phyloP scores from a whole-genome alignment of 2,329 filamentous ascomycete species.

The Clonostachys solani region DNA sequence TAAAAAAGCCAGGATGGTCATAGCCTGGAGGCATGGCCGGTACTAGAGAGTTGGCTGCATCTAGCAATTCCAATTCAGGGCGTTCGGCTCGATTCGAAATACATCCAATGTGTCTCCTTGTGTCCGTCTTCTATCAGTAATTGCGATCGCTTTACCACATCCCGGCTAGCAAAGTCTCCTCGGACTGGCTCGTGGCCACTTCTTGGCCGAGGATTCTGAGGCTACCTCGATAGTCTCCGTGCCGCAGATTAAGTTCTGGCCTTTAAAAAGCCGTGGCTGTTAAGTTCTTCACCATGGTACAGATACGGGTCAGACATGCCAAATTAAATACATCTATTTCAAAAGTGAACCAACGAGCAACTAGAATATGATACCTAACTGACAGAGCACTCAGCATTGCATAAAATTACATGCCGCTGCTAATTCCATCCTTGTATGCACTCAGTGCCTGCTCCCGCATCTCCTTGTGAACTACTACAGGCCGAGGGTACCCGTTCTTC shows the following conservation, averaged over 20 bases:
- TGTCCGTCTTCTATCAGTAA: slow-evolving; percentile 9
- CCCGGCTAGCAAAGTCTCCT: slow-evolving; percentile 55
- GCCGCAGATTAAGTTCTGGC: slow-evolving; percentile 56
- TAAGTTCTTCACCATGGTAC: slow-evolving; percentile 54
- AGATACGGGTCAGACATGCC: slow-evolving; percentile 61
- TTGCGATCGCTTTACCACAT: slow-evolving; percentile 1
- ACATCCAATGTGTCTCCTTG: slow-evolving; percentile 2
- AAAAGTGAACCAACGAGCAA: neutral
- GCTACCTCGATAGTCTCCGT: slow-evolving; percentile 52
- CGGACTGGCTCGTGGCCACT: slow-evolving; percentile 29
- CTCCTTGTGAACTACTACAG: slow-evolving; percentile 70
- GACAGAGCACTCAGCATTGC: neutral
- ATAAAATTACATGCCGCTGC: slow-evolving; percentile 9
- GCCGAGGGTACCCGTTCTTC: slow-evolving; percentile 67
- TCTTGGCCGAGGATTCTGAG: slow-evolving; percentile 49
- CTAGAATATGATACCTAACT: neutral
- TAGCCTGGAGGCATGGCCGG: slow-evolving; percentile 32
- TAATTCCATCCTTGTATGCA: slow-evolving; percentile 59
- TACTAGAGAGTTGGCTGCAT: slow-evolving; percentile 36
- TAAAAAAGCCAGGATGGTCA: slow-evolving; percentile 13
- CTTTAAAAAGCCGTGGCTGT: slow-evolving; percentile 57
- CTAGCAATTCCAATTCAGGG: slow-evolving; percentile 40
- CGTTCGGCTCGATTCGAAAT: slow-evolving; percentile 39
- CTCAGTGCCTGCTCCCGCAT: slow-evolving; percentile 62
- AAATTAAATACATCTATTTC: slow-evolving; percentile 2